These are phyloP conservation scores for Cenchrus purpureus DNA, from an alignment of 176 grass and related monocot species.

Conservation along the genomic window DNA sequence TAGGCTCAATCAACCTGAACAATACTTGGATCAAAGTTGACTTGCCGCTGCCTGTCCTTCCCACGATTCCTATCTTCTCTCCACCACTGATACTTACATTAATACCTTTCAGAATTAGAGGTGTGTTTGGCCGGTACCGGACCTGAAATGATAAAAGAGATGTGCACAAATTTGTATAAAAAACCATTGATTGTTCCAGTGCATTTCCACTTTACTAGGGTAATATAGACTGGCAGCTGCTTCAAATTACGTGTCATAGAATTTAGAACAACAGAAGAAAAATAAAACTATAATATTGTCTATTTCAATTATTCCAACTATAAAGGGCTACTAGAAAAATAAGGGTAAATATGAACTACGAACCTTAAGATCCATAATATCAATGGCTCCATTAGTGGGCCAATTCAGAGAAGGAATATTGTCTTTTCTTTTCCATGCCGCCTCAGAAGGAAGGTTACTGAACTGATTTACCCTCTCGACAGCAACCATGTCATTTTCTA, in stretches of 20 bases:
- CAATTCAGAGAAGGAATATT: conserved; percentile 63
- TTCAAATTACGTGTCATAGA: too few species aligned
- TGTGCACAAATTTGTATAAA: too few species aligned
- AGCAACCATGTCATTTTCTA: conserved; percentile 90
- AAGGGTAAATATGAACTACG: too few species aligned
- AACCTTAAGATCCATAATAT: conserved; percentile 74
- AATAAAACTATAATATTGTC: too few species aligned
- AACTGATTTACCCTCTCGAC: conserved; percentile 96
- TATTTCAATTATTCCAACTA: too few species aligned
- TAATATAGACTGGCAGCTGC: too few species aligned
- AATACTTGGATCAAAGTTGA: conserved; percentile 87
- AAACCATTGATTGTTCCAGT: too few species aligned
- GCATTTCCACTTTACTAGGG: too few species aligned
- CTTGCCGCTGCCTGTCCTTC: conserved; percentile 94
- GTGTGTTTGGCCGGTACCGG: conserved; percentile 79
- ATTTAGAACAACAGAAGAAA: too few species aligned
- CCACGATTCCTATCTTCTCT: conserved; percentile 89
- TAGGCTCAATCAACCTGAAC: conserved; percentile 87
- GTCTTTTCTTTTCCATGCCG: conserved; percentile 70
- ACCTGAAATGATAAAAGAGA: conserved; percentile 51
- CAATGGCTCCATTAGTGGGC: conserved; percentile 69
- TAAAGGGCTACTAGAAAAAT: too few species aligned
- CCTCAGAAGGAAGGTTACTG: conserved; percentile 80
- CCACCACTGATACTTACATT: conserved; percentile 66
- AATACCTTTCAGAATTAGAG: conserved; percentile 89